Evolutionary conservation across 2,329 filamentous ascomycete genomes (phyloP).

Genomic region (Apiospora marii): DNA sequence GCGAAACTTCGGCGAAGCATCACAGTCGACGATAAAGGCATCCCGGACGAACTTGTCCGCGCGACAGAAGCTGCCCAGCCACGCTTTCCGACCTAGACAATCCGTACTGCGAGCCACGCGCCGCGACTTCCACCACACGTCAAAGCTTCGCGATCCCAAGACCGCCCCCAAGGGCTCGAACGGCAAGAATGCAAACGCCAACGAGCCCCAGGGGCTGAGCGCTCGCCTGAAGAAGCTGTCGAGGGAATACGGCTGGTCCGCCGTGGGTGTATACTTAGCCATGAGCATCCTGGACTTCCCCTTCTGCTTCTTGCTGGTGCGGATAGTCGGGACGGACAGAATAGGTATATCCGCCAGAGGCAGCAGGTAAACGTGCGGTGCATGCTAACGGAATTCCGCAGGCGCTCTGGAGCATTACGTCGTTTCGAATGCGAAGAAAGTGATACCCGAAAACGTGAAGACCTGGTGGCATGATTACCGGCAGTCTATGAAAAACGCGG

Average conservation of each 20-base stretch:
- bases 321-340: slow-evolving; percentile 80
- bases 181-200: background rate
- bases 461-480: slow-evolving; percentile 59
- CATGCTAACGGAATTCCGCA: slow-evolving; percentile 38
- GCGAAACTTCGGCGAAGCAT: slow-evolving; percentile 5
- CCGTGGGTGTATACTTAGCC: slow-evolving; percentile 86
- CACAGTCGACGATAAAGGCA: slow-evolving; percentile 7
- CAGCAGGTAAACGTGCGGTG: background rate
- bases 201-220: slow-evolving; percentile 58
- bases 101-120: background rate
- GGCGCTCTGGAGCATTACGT: slow-evolving; percentile 72
- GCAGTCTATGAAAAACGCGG: slow-evolving; percentile 54
- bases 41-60: slow-evolving; percentile 2
- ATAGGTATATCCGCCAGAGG: slow-evolving; percentile 69
- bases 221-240: slow-evolving; percentile 83
- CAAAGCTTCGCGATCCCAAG: background rate
- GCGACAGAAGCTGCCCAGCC: background rate
- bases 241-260: slow-evolving; percentile 93
- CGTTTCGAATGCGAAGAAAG: slow-evolving; percentile 63
- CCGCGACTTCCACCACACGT: slow-evolving; percentile 1
- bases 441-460: slow-evolving; percentile 68
- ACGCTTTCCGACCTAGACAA: background rate
- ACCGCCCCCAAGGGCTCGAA: background rate
- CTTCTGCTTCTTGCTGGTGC: slow-evolving; percentile 90
- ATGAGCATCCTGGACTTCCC: slow-evolving; percentile 91